Conservation (phyloP, 176 grass and related monocot species). For the Cenchrus americanus region DNA sequence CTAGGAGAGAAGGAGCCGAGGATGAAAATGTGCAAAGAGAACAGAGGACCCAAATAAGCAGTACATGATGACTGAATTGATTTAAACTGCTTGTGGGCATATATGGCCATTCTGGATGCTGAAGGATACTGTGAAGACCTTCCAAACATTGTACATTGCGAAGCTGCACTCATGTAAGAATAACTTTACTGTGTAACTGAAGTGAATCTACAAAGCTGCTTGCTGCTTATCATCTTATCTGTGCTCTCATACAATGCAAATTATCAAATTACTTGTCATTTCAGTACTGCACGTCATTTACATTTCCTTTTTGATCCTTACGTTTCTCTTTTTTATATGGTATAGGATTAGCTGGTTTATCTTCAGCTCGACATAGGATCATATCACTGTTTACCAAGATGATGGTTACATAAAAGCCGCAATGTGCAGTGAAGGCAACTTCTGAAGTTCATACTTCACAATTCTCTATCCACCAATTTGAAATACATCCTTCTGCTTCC, state of each 20-base stretch:
- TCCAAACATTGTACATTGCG: neutral
- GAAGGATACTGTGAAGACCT: conserved; percentile 27
- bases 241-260: conserved; percentile 14
- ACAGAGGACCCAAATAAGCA: neutral
- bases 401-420: conserved; percentile 20
- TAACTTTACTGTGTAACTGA: neutral
- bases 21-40: conserved; percentile 13
- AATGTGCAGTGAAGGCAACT: conserved; percentile 17
- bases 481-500: conserved; percentile 14
- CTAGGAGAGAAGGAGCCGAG: neutral
- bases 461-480: conserved; percentile 35
- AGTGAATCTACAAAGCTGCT: conserved; percentile 9
- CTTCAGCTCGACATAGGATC: conserved; percentile 44
- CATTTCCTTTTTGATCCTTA: conserved; percentile 14
- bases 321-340: conserved; percentile 12
- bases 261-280: conserved; percentile 15
- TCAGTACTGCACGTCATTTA: neutral
- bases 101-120: conserved; percentile 26
- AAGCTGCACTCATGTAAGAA: conserved; percentile 36
- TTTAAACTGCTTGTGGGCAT: conserved; percentile 4
- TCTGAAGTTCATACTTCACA: conserved; percentile 2
- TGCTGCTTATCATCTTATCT: conserved; percentile 20
- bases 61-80: neutral
- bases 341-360: conserved; percentile 33
- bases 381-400: conserved; percentile 29